These are phyloP conservation scores for Exobasidium rhododendri DNA, from an alignment of 1,284 basidiomycete species.

Conservation along the genomic window DNA sequence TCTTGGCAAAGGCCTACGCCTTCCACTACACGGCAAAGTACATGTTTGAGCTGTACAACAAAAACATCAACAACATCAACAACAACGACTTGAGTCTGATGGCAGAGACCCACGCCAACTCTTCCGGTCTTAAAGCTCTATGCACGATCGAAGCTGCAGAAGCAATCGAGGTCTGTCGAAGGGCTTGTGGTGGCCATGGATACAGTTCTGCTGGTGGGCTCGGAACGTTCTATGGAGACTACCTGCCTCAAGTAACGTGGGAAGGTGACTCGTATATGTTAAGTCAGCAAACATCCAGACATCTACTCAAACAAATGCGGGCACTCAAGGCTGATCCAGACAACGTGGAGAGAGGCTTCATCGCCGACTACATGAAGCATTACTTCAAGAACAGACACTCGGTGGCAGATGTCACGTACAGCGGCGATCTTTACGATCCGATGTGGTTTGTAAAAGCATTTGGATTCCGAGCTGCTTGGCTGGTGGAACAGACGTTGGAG, in stretches of 20 bases:
- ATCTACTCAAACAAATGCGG: constrained; percentile 55
- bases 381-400: constrained; percentile 52
- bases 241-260: constrained; percentile 53
- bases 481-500: constrained; percentile 53
- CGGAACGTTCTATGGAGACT: constrained; percentile 45
- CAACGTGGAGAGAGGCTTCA: constrained; percentile 44
- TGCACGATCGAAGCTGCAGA: constrained; percentile 54
- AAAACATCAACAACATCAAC: constrained; percentile 50
- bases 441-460: constrained; percentile 55
- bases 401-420: constrained; percentile 36
- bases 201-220: constrained; percentile 52
- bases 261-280: constrained; percentile 56
- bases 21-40: constrained; percentile 54
- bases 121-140: constrained; percentile 55
- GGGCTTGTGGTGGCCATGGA: constrained; percentile 56
- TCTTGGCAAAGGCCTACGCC: constrained; percentile 56
- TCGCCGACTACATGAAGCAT: constrained; percentile 53
- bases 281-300: constrained; percentile 55
- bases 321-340: constrained; percentile 34
- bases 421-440: constrained; percentile 45
- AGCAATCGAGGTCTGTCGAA: constrained; percentile 56
- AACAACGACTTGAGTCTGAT: constrained; percentile 55
- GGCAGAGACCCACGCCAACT: constrained; percentile 55
- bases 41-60: constrained; percentile 55
- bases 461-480: constrained; percentile 56